Base-by-base conservation (phyloP, 257 asterid genomes). In the Fraxinus quadrangulata region DNA sequence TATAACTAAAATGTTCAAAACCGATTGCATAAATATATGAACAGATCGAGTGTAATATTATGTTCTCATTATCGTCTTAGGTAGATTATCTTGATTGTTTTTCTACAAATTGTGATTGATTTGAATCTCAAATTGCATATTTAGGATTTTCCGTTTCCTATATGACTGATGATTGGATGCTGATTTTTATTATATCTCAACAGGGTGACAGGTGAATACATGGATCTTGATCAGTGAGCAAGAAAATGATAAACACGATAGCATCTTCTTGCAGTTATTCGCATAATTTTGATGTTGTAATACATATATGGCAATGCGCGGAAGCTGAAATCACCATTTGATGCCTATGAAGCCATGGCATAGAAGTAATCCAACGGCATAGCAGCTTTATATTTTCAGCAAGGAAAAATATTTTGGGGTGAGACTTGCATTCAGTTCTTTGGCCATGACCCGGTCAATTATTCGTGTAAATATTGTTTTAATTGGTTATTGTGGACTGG, bases 151-250 rank as follows among this genome's bases (percentile, higher is more conserved):
- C 3, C 3, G 3, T 63, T 63, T 63, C 69, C 0, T 3, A n/a
- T 24, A 10, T 3, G 69, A 24, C 26, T 63, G 14, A 24, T 23
- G 69, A 63, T 77, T 42, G 68, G 16, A 4, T 45, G 21, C 11
- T 26, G 33, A 0, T 81, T 28, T 37, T 11, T 3, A n/a, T 72
- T 4, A n/a, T 40, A 30, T 82, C 54, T 71, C 76, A 16, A 70
- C 86, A 92, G 98, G 91, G 85, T 84, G 70, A 92, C 97, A 0
- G 97, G 98, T 47, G 93, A 88, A 86, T 94, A 90, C 81, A 47
- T 37, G 84, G 96, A 92, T 83, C 34, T 86, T 65, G 96, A 89
- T 51, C 81, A 5, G 70, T 2, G 85, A 21, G 31, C 76, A 40
- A 70, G 34, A 13, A 45, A 72, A 42, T 40, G 75, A 72, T 16